phyloP scores from a whole-genome alignment of 371 early-diverging fungal genomes.

The Rhizomucor pusillus region DNA sequence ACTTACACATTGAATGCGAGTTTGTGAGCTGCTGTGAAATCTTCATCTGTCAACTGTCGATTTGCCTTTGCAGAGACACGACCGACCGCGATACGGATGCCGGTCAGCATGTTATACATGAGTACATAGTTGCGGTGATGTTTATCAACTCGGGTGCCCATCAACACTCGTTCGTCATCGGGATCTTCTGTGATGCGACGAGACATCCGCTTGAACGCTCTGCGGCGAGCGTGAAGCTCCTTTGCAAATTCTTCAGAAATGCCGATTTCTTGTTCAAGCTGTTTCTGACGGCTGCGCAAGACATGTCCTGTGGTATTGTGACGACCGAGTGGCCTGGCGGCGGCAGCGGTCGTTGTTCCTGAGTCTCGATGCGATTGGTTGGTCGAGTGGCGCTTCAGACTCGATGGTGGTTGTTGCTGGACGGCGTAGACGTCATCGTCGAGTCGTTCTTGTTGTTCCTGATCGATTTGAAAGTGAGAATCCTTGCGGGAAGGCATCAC shows the following conservation, averaged over 20 bases:
- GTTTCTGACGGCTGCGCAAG: conserved; percentile 23
- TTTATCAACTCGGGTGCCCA: conserved; percentile 68
- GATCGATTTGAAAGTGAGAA: not conserved
- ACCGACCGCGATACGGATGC: conserved; percentile 77
- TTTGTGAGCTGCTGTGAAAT: conserved; percentile 89
- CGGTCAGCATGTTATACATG: conserved; percentile 98
- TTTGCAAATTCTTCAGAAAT: conserved; percentile 45
- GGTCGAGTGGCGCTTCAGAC: conserved; percentile 6
- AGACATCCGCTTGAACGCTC: conserved; percentile 41
- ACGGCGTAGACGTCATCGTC: not conserved
- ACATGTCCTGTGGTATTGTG: conserved; percentile 46
- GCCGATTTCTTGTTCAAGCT: conserved; percentile 22
- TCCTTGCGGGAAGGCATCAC: conserved; percentile 11
- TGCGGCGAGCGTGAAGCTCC: conserved; percentile 33
- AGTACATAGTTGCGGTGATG: conserved; percentile 76
- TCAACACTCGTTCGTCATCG: conserved; percentile 52
- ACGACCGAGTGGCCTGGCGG: conserved; percentile 16
- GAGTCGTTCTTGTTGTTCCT: not conserved
- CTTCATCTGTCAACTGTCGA: conserved; percentile 67
- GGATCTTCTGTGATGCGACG: conserved; percentile 17
- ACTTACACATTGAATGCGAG: conserved; percentile 88
- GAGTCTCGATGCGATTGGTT: conserved; percentile 1
- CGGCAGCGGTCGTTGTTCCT: not conserved
- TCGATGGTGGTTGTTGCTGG: conserved; percentile 1
- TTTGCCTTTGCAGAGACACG: conserved; percentile 84